Base-by-base conservation (phyloP, 495 filamentous ascomycete genomes). In the Neurospora sp. region DNA sequence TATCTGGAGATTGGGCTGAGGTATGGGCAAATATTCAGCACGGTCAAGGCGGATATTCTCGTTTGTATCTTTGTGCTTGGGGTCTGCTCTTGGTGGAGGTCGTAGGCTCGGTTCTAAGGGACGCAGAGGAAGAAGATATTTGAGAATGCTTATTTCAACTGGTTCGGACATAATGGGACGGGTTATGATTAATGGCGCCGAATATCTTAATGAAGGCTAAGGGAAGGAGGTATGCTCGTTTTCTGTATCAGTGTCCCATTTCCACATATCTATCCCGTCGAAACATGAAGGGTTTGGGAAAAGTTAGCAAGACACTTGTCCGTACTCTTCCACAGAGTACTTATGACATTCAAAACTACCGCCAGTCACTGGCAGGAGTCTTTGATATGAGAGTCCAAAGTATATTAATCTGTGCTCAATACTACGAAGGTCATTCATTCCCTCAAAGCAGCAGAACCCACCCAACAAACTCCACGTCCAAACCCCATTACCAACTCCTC, bases 61-160 rank as follows among this genome's bases (percentile, higher is more conserved):
- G 85, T 90, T 4, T 87, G 91, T 69, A 81, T 97, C 4, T 97
- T 97, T 85, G 87, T 93, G 71, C 80, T 97, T 76, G 94, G 94
- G 16, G 83, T 87, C 39, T 87, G 88, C 72, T 85, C 86, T 70
- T 95, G 91, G 91, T 89, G 86, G 84, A 84, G 85, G 73, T 72
- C 79, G 48, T 81, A 45, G 71, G 20, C n/a, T 9, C 45, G 22
- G n/a, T 22, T 3, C 3, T 2, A 9, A 48, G n/a, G 9, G n/a
- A 10, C n/a, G n/a, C 9, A 4, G 45, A 12, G n/a, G 44, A n/a
- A 45, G 44, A 45, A 20, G n/a, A 48, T 20, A 9, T n/a, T 9
- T 22, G 10, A 53, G 20, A 53, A 53, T 27, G 45, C 10, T 53
- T 53, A 53, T 10, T 53, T 10, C 20, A 22, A 53, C 20, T 1